Evolutionary conservation across 495 filamentous ascomycete genomes (phyloP).

Genomic region (Penicillium maclennaniae): DNA sequence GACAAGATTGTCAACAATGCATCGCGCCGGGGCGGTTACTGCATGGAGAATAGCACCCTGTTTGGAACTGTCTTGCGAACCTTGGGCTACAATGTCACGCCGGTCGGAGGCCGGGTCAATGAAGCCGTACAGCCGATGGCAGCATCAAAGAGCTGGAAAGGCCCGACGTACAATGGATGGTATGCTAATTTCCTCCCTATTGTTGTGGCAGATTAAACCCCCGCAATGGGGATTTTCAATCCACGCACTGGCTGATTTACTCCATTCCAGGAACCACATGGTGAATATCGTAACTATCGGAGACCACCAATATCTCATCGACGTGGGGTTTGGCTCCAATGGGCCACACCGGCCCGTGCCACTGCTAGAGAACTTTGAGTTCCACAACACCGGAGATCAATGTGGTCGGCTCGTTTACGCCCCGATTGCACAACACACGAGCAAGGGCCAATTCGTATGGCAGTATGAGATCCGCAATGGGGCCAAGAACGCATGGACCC

Average conservation of each 20-base stretch:
- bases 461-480: slow-evolving; percentile 48
- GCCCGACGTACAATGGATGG: slow-evolving; percentile 19
- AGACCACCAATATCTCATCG: slow-evolving; percentile 49
- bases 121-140: slow-evolving; percentile 14
- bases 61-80: slow-evolving; percentile 57
- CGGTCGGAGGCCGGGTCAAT: background rate
- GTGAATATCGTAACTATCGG: slow-evolving; percentile 59
- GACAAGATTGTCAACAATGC: slow-evolving; percentile 52
- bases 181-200: no score
- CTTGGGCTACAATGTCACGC: slow-evolving; percentile 50
- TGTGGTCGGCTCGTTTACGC: slow-evolving; percentile 37
- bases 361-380: slow-evolving; percentile 33
- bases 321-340: slow-evolving; percentile 63
- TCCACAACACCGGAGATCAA: slow-evolving; percentile 37
- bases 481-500: slow-evolving; percentile 38
- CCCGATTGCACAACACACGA: slow-evolving; percentile 12
- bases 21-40: slow-evolving; percentile 57
- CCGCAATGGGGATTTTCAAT: no score
- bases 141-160: slow-evolving; percentile 13
- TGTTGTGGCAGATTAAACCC: no score
- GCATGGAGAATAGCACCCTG: slow-evolving; percentile 65
- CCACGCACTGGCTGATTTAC: no score
- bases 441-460: slow-evolving; percentile 41
- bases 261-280: slow-evolving; percentile 38
- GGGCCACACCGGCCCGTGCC: slow-evolving; percentile 50